A percentile compares a stretch with the other conserved stretches of the same genome.
Conservation (phyloP, 2,329 filamentous ascomycete species). For the Alternaria rosae region DNA sequence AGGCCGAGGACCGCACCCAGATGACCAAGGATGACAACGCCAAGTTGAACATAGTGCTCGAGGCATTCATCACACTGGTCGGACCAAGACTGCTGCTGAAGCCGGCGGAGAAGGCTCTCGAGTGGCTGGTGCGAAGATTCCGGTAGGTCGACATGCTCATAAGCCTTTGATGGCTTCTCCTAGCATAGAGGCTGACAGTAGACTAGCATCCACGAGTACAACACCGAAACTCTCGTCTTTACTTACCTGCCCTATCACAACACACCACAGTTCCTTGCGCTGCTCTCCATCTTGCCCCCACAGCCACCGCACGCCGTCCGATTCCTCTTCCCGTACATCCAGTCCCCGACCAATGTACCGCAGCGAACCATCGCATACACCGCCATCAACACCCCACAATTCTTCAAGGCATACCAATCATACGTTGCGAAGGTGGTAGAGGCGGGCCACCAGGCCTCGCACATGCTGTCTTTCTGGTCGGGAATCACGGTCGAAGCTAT, state of each 20-base stretch:
- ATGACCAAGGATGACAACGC: constrained; percentile 83
- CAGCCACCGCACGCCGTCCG: constrained; percentile 77
- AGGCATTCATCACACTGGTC: constrained; percentile 82
- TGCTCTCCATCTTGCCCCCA: constrained; percentile 85
- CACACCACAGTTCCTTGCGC: constrained; percentile 81
- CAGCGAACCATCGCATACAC: constrained; percentile 84
- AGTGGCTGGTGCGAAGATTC: constrained; percentile 94
- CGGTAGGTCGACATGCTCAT: constrained; percentile 33
- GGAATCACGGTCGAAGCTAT: constrained; percentile 86
- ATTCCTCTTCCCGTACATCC: constrained; percentile 86
- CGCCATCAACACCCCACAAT: constrained; percentile 77
- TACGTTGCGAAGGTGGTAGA: constrained; percentile 80
- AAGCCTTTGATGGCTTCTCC: neutral
- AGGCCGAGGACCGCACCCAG: constrained; percentile 83
- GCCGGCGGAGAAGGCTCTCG: constrained; percentile 87
- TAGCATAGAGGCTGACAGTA: neutral
- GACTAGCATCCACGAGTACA: constrained; percentile 81
- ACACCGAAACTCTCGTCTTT: constrained; percentile 77
- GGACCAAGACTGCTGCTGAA: constrained; percentile 80
- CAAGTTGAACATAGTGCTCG: constrained; percentile 78
- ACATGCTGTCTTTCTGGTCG: constrained; percentile 88
- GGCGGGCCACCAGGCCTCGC: constrained; percentile 75
- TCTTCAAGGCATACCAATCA: constrained; percentile 78
- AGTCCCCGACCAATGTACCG: constrained; percentile 76
- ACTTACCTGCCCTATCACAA: constrained; percentile 94